A percentile compares a stretch with the other conserved stretches of the same genome.
Evolutionary conservation across 192 early-diverging fungal genomes (phyloP).

Genomic region (Podila epicladia): DNA sequence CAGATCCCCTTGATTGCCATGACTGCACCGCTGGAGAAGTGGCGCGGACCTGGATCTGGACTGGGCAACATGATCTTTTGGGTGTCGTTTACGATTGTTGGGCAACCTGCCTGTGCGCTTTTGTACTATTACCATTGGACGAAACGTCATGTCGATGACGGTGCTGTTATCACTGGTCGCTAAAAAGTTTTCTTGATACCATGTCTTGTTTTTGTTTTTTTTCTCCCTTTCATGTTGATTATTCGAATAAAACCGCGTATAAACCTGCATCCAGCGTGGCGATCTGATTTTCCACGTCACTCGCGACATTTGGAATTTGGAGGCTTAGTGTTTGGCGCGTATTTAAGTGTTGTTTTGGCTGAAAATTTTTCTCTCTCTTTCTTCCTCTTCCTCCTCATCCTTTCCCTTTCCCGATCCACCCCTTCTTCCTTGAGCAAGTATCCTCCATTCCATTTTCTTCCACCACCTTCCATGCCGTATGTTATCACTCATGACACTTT

Average conservation of each 20-base stretch:
- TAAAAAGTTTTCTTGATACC: too few relatives aligned
- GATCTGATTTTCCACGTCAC: too few relatives aligned
- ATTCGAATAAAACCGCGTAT: too few relatives aligned
- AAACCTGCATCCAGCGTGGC: too few relatives aligned
- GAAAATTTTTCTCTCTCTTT: background rate
- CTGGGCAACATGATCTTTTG: slow-evolving; percentile 84
- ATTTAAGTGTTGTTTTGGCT: too few relatives aligned
- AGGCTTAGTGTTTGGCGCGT: too few relatives aligned
- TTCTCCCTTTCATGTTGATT: too few relatives aligned
- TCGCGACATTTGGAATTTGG: too few relatives aligned
- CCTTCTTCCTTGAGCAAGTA: slow-evolving; percentile 1
- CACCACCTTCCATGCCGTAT: too few relatives aligned
- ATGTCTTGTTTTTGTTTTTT: too few relatives aligned
- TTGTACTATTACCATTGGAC: slow-evolving; percentile 76
- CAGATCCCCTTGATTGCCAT: slow-evolving; percentile 82
- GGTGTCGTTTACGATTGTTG: slow-evolving; percentile 84
- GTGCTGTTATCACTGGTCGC: background rate
- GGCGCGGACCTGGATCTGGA: slow-evolving; percentile 72
- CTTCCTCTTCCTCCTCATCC: background rate
- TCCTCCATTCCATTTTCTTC: background rate
- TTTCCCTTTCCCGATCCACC: background rate
- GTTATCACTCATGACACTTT: background rate
- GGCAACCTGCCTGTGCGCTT: slow-evolving; percentile 78
- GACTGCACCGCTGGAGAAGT: slow-evolving; percentile 72
- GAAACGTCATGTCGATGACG: slow-evolving; percentile 11